Percentiles rank a stretch among this genome's conserved stretches.
Conservation (phyloP, 768 basidiomycete species). For the Psilocybe cubensis region DNA sequence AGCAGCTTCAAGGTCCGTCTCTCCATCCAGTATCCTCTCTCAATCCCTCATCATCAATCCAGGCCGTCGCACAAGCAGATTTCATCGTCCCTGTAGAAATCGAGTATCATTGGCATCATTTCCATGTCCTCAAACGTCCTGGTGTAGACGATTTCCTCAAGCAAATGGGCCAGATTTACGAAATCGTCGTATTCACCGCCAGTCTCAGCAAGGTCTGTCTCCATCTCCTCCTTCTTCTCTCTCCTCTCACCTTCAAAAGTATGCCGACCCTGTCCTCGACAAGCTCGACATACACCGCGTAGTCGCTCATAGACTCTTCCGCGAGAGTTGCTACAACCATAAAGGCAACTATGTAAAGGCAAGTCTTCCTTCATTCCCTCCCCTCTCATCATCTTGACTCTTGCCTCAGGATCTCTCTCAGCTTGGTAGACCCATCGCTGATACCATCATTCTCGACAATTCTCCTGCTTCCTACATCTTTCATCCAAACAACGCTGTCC, state of each 20-base stretch:
- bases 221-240: constrained; percentile 2
- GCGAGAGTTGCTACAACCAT: constrained; percentile 99
- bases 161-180: constrained; percentile 98
- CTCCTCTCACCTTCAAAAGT: constrained; percentile 50
- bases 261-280: constrained; percentile 98
- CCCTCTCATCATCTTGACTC: not conserved
- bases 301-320: constrained; percentile 91
- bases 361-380: not conserved
- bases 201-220: constrained; percentile 89
- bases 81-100: constrained; percentile 99
- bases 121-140: constrained; percentile 97
- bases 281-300: constrained; percentile 92
- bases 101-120: constrained; percentile 97
- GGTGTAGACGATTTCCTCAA: constrained; percentile 97
- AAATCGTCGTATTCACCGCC: constrained; percentile 98
- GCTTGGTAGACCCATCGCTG: constrained; percentile 89
- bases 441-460: constrained; percentile 98
- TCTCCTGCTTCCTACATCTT: constrained; percentile 99
- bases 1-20: constrained; percentile 90
- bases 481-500: constrained; percentile 98
- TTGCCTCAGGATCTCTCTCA: constrained; percentile 87
- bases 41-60: constrained; percentile 6
- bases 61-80: constrained; percentile 94
- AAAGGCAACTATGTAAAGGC: constrained; percentile 99
- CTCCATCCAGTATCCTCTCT: not conserved